Evolutionary conservation across 2,329 filamentous ascomycete genomes (phyloP).

Genomic region (Alternaria hordeiaustralica): DNA sequence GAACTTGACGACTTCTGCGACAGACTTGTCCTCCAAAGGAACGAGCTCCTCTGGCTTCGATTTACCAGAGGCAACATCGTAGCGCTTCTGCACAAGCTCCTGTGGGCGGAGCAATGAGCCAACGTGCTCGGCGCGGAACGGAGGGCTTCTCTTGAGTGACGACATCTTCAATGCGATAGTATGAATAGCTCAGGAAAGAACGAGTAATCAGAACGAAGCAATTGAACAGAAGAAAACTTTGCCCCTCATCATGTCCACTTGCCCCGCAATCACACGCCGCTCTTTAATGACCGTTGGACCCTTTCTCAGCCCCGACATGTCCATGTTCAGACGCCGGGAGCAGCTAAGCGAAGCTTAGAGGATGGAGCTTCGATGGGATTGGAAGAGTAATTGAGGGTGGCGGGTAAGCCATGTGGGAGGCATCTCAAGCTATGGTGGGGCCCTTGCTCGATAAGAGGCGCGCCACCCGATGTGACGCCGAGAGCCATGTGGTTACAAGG

Average conservation of each 20-base stretch:
- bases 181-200: conserved; percentile 6
- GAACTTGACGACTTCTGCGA: conserved; percentile 68
- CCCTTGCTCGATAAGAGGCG: conserved; percentile 16
- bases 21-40: conserved; percentile 68
- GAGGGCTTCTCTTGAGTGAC: conserved; percentile 53
- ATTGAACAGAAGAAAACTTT: conserved; percentile 12
- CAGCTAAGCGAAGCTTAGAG: conserved; percentile 11
- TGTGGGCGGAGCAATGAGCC: conserved; percentile 73
- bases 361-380: conserved; percentile 20
- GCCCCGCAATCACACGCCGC: conserved; percentile 31
- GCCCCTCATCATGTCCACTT: conserved; percentile 29
- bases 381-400: conserved; percentile 19
- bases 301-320: conserved; percentile 13
- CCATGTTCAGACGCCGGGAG: conserved; percentile 13
- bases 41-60: conserved; percentile 56
- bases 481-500: not conserved
- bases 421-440: conserved; percentile 32
- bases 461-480: conserved; percentile 1
- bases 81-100: conserved; percentile 65
- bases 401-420: conserved; percentile 29
- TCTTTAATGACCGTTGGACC: conserved; percentile 19
- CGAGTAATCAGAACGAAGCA: conserved; percentile 4
- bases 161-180: conserved; percentile 41
- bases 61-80: conserved; percentile 58
- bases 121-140: conserved; percentile 75